Percentiles rank a stretch among this genome's conserved stretches.
Evolutionary conservation across 2,329 filamentous ascomycete species (phyloP).

Genomic region (Arthrocladium fulminans): DNA sequence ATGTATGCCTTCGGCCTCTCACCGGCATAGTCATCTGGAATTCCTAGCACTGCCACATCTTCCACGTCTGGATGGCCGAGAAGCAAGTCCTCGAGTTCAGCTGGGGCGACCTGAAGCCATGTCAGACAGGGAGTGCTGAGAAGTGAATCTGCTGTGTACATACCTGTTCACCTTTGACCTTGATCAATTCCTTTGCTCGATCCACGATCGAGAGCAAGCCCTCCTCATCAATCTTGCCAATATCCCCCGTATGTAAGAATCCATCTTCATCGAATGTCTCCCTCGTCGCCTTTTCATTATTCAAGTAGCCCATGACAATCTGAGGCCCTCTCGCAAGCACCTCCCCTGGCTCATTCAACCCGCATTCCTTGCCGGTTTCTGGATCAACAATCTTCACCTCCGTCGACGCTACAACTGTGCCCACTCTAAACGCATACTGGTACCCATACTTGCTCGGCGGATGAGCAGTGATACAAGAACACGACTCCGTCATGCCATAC

Average conservation of each 20-base stretch:
- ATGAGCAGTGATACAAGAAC: slow-evolving; percentile 54
- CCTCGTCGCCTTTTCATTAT: slow-evolving; percentile 60
- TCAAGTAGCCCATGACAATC: slow-evolving; percentile 68
- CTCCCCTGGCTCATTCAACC: slow-evolving; percentile 46
- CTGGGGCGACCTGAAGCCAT: slow-evolving; percentile 33
- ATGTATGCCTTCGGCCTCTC: slow-evolving; percentile 36
- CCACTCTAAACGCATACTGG: slow-evolving; percentile 43
- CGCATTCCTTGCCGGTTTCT: slow-evolving; percentile 44
- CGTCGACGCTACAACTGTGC: slow-evolving; percentile 46
- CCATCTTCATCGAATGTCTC: slow-evolving; percentile 58
- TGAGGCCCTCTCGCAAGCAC: slow-evolving; percentile 71
- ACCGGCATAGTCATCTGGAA: slow-evolving; percentile 29
- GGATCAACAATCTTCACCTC: slow-evolving; percentile 50
- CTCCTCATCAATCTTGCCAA: slow-evolving; percentile 50
- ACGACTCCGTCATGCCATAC: slow-evolving; percentile 61
- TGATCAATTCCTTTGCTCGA: slow-evolving; percentile 50
- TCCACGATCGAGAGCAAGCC: slow-evolving; percentile 63
- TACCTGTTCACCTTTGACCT: slow-evolving; percentile 42
- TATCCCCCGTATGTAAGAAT: slow-evolving; percentile 56
- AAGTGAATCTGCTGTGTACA: background rate
- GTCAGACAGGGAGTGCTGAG: background rate
- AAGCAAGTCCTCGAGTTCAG: slow-evolving; percentile 40
- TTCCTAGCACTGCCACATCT: slow-evolving; percentile 41
- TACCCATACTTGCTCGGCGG: slow-evolving; percentile 49
- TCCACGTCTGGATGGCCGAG: slow-evolving; percentile 36